These are phyloP conservation scores for Hirschfeldia incana DNA, from an alignment of 345 rosid species.

Conservation along the genomic window DNA sequence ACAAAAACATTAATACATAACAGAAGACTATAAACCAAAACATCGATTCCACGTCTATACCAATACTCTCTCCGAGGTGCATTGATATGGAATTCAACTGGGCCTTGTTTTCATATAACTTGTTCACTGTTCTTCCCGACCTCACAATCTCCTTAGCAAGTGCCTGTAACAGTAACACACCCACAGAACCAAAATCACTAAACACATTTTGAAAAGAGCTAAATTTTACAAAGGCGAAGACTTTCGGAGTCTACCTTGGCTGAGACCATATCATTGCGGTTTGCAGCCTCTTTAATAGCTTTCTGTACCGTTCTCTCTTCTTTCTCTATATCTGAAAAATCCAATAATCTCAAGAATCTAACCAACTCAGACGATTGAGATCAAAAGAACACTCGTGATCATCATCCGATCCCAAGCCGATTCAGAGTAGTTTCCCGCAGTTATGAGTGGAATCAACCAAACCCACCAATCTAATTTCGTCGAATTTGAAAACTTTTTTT, in stretches of 20 bases:
- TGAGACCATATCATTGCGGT: conserved; percentile 83
- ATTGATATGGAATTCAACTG: conserved; percentile 92
- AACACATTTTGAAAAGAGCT: not conserved
- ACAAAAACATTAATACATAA: not conserved
- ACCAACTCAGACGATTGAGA: not conserved
- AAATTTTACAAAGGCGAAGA: too few species aligned
- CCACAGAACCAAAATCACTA: not conserved
- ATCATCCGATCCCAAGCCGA: conserved; percentile 15
- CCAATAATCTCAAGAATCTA: not conserved
- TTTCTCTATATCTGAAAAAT: conserved; percentile 71
- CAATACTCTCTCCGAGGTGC: conserved; percentile 98
- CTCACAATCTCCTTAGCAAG: conserved; percentile 84
- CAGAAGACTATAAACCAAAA: not conserved
- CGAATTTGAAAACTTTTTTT: not conserved
- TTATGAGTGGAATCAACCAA: not conserved
- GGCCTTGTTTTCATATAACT: conserved; percentile 84
- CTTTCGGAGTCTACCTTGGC: conserved; percentile 61
- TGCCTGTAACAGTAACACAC: conserved; percentile 16
- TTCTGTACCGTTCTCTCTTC: conserved; percentile 87
- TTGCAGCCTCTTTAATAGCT: conserved; percentile 87
- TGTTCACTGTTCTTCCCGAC: conserved; percentile 82
- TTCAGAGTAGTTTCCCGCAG: not conserved
- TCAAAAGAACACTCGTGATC: not conserved
- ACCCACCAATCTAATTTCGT: not conserved
- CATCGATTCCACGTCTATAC: conserved; percentile 37